phyloP scores from a whole-genome alignment of 2,329 filamentous ascomycete genomes.

The Trichoderma harzianum region DNA sequence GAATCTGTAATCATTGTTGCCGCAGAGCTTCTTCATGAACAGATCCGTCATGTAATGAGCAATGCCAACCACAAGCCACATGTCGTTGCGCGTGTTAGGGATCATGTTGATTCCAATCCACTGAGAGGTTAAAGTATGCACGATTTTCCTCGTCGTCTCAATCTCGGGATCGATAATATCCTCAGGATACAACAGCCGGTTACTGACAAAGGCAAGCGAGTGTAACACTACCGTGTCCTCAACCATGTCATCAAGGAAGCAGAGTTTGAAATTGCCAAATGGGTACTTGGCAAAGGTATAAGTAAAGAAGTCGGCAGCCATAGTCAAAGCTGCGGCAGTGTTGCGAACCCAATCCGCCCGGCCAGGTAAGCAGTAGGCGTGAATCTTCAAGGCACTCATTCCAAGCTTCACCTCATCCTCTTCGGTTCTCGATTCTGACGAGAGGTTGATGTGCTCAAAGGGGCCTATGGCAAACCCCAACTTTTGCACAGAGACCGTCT shows the following conservation, averaged over 20 bases:
- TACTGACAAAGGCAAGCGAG: slow-evolving; percentile 84
- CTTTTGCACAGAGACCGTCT: slow-evolving; percentile 78
- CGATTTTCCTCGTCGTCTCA: slow-evolving; percentile 73
- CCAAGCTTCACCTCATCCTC: slow-evolving; percentile 90
- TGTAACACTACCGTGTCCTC: slow-evolving; percentile 73
- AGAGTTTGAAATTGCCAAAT: slow-evolving; percentile 86
- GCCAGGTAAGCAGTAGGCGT: slow-evolving; percentile 86
- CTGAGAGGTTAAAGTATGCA: slow-evolving; percentile 82
- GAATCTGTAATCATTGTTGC: slow-evolving; percentile 92
- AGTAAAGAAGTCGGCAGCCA: slow-evolving; percentile 86
- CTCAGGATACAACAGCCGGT: slow-evolving; percentile 76
- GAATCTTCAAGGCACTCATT: slow-evolving; percentile 80
- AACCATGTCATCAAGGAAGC: slow-evolving; percentile 87
- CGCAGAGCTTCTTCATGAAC: slow-evolving; percentile 85
- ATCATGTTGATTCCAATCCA: slow-evolving; percentile 95
- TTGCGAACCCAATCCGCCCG: slow-evolving; percentile 79
- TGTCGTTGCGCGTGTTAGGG: slow-evolving; percentile 73
- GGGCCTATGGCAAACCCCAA: slow-evolving; percentile 92
- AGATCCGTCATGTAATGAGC: slow-evolving; percentile 94
- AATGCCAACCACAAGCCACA: slow-evolving; percentile 86
- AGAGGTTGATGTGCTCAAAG: slow-evolving; percentile 87
- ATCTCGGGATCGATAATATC: slow-evolving; percentile 83
- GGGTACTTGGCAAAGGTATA: slow-evolving; percentile 87
- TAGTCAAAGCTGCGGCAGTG: slow-evolving; percentile 79
- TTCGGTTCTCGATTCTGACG: slow-evolving; percentile 79